Base-by-base conservation (phyloP, 1,139 yeast genomes). In the Saccharomyces hybrid region DNA sequence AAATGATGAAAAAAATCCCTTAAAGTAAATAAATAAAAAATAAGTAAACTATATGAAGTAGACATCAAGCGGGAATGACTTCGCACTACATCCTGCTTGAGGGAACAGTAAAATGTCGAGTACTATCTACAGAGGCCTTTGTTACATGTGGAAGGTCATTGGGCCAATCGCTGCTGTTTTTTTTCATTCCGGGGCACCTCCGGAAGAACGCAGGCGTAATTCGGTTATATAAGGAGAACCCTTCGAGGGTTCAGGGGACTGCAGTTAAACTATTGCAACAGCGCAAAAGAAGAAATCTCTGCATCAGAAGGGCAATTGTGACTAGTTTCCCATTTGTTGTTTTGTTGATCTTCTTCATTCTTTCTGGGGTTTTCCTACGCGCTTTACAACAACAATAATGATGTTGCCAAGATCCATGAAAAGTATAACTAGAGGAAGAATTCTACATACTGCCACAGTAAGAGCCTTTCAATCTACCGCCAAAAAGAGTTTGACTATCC, bases 401-500 rank as follows among this genome's bases (percentile, higher is more conserved):
- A 38, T 38, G 44, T 9, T 38, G 26, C 44, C 44, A 38, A 38
- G 44, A 38, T 38, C 44, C 25, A 16, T 38, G 44, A 38, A 13
- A 16, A 8, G 25, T 25, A n/a, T 49, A 8, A 23, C 52, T 46
- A 6, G 48, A 47, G n/a, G 48, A 32, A 54, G 55, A 48, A 8
- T 38, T 13, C 5, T 52, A 3, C 46, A 47, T 20, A n/a, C 42
- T 5, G 31, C 54, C 23, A 48, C 54, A 13, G 44, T 50, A 31
- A 61, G 68, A 52, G 57, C 63, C 2, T 63, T 70, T 54, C 74
- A 71, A 57, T 63, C 69, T 25, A 65, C 72, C 9, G 56, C 71
- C 25, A 61, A 57, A 38, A 63, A 61, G 61, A 63, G 64, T 50
- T 63, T 73, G 50, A 73, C 74, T 32, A 73, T 73, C 50, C 77